Percentiles rank a stretch among this genome's conserved stretches.
phyloP scores from a whole-genome alignment of 768 basidiomycete species.

The Boletus subparvulus region DNA sequence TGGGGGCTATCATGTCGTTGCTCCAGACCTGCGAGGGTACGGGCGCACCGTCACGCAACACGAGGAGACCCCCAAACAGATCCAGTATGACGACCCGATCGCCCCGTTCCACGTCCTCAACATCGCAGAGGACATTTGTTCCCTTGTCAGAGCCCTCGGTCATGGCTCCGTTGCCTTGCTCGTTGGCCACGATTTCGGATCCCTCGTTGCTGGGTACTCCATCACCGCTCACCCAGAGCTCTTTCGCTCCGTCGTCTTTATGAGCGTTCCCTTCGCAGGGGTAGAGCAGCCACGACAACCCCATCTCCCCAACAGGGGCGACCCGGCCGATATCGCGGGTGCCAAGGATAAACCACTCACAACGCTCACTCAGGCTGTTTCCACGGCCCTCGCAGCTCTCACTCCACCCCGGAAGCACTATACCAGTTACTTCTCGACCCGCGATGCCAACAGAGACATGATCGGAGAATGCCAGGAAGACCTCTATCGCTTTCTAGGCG shows the following conservation, averaged over 20 bases:
- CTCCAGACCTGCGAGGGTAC: slow-evolving; percentile 59
- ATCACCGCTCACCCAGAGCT: slow-evolving; percentile 56
- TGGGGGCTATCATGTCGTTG: slow-evolving; percentile 58
- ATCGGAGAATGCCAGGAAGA: slow-evolving; percentile 18
- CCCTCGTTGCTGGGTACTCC: slow-evolving; percentile 50
- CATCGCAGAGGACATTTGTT: slow-evolving; percentile 49
- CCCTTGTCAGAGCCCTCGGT: slow-evolving; percentile 52
- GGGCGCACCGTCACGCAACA: slow-evolving; percentile 40
- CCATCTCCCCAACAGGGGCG: background rate
- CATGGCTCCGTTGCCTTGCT: slow-evolving; percentile 47
- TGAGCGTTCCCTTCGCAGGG: slow-evolving; percentile 59
- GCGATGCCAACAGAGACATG: slow-evolving; percentile 48
- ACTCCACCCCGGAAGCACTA: slow-evolving; percentile 60
- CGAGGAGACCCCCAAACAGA: slow-evolving; percentile 12
- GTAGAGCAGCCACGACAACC: slow-evolving; percentile 34
- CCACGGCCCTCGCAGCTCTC: slow-evolving; percentile 37
- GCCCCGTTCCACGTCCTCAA: slow-evolving; percentile 51
- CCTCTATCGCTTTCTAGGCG: slow-evolving; percentile 23
- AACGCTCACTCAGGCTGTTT: slow-evolving; percentile 3
- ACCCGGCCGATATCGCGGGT: slow-evolving; percentile 2
- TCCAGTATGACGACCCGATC: slow-evolving; percentile 49
- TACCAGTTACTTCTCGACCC: slow-evolving; percentile 47
- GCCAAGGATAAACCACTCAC: slow-evolving; percentile 11
- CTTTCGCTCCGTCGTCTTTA: slow-evolving; percentile 54
- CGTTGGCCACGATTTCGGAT: slow-evolving; percentile 64